Percentiles rank a stretch among this genome's conserved stretches.
Conservation (phyloP, 2,329 filamentous ascomycete species). For the Colletotrichum lindemuthianum region DNA sequence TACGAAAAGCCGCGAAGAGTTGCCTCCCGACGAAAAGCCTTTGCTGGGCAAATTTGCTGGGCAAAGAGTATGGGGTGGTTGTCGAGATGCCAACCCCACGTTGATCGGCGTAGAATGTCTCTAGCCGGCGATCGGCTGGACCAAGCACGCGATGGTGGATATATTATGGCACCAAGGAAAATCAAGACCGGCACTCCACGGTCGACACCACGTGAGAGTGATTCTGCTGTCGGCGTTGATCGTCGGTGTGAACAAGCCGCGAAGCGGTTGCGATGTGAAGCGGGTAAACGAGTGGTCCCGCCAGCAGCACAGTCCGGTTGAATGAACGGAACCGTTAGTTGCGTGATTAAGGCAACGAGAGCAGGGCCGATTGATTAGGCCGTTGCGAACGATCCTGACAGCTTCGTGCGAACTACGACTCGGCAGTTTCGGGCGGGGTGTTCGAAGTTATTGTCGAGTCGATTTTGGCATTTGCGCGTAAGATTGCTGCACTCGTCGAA, state of each 20-base stretch:
- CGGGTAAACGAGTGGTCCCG: conserved; percentile 29
- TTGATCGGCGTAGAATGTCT: conserved; percentile 31
- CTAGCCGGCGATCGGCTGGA: conserved; percentile 30
- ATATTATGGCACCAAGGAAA: conserved; percentile 31
- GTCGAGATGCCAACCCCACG: conserved; percentile 21
- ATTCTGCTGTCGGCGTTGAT: conserved; percentile 1
- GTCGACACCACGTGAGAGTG: not conserved
- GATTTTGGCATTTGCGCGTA: too few relatives aligned
- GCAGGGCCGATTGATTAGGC: too few relatives aligned
- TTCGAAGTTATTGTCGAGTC: too few relatives aligned
- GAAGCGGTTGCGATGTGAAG: not conserved
- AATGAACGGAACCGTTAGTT: not conserved
- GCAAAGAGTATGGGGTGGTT: not conserved
- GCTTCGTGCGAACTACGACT: too few relatives aligned
- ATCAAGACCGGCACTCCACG: conserved; percentile 27
- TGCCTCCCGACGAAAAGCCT: not conserved
- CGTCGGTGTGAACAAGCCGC: not conserved
- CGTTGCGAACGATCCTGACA: too few relatives aligned
- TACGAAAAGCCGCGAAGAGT: not conserved
- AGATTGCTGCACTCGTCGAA: not conserved
- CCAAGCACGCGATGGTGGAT: conserved; percentile 30
- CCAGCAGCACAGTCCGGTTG: not conserved
- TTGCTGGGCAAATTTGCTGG: not conserved
- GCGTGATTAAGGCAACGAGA: not conserved
- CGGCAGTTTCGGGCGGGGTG: too few relatives aligned